Percentiles rank a stretch among this genome's conserved stretches.
Conservation (phyloP, 805 yeast species). For the Ogataea methylovora region DNA sequence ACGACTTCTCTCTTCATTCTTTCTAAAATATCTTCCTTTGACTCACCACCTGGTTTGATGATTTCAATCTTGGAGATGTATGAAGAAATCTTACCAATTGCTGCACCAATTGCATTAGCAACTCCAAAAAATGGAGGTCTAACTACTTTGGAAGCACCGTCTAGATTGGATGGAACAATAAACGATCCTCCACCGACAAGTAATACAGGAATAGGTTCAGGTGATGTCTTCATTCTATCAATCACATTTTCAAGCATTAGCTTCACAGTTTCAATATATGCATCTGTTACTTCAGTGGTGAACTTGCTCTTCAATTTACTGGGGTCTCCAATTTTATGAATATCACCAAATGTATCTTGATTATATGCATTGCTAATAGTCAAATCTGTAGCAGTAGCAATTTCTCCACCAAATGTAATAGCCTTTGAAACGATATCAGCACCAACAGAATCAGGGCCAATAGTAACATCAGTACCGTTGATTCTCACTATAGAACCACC, state of each 20-base stretch:
- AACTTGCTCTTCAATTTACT: constrained; percentile 15
- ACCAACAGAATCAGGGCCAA: constrained; percentile 46
- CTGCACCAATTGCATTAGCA: constrained; percentile 47
- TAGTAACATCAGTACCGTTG: constrained; percentile 13
- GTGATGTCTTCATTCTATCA: constrained; percentile 37
- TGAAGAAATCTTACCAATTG: constrained; percentile 35
- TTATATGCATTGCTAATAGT: constrained; percentile 27
- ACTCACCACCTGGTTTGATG: constrained; percentile 10
- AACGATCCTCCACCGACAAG: constrained; percentile 46
- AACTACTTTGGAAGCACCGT: constrained; percentile 35
- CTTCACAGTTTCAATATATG: constrained; percentile 7
- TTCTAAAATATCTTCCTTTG: constrained; percentile 15
- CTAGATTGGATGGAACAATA: constrained; percentile 27
- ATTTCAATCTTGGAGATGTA: constrained; percentile 12
- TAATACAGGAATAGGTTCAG: constrained; percentile 32
- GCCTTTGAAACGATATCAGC: constrained; percentile 29
- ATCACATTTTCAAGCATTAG: constrained; percentile 30
- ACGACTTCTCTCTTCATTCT: constrained; percentile 11
- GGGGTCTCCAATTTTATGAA: constrained; percentile 20
- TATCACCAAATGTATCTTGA: constrained; percentile 23
- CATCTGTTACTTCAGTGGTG: constrained; percentile 3
- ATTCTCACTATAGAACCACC: constrained; percentile 40
- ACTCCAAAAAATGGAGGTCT: constrained; percentile 34
- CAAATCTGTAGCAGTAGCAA: constrained; percentile 35
- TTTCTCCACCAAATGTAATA: constrained; percentile 35